Evolutionary conservation across 495 filamentous ascomycete species (phyloP).

Genomic region (Tetracladium setigerum): DNA sequence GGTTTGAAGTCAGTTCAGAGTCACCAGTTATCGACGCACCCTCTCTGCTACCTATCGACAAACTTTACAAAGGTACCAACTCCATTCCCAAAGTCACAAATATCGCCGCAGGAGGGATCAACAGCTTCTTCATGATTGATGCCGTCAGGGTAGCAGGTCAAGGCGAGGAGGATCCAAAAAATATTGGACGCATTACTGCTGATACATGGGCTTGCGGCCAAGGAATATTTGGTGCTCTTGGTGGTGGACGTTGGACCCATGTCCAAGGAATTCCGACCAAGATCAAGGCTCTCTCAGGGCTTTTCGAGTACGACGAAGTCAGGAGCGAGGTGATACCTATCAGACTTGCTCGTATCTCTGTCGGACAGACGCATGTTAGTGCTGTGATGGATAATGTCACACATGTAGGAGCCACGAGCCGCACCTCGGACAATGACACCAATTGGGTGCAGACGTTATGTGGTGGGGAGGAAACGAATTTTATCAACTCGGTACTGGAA

Average conservation of each 20-base stretch:
- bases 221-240: slow-evolving; percentile 76
- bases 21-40: slow-evolving; percentile 60
- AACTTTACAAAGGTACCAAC: slow-evolving; percentile 59
- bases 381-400: slow-evolving; percentile 77
- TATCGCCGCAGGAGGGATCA: slow-evolving; percentile 77
- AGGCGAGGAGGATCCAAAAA: slow-evolving; percentile 32
- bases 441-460: slow-evolving; percentile 80
- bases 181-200: slow-evolving; percentile 42
- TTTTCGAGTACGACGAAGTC: slow-evolving; percentile 79
- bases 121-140: slow-evolving; percentile 82
- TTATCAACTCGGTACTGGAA: slow-evolving; percentile 89
- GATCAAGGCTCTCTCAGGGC: slow-evolving; percentile 71
- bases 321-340: slow-evolving; percentile 64
- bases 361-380: slow-evolving; percentile 70
- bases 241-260: slow-evolving; percentile 87
- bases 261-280: slow-evolving; percentile 70
- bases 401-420: slow-evolving; percentile 42
- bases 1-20: slow-evolving; percentile 58
- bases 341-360: slow-evolving; percentile 58
- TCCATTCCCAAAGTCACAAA: slow-evolving; percentile 54
- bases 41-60: slow-evolving; percentile 54
- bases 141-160: slow-evolving; percentile 47
- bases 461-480: slow-evolving; percentile 95
- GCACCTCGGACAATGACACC: slow-evolving; percentile 51
- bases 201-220: slow-evolving; percentile 84